Evolutionary conservation across 164 flowering plant species (phyloP), one percentile per base, ranked within the genome.

Genomic region (Saururus chinensis): DNA sequence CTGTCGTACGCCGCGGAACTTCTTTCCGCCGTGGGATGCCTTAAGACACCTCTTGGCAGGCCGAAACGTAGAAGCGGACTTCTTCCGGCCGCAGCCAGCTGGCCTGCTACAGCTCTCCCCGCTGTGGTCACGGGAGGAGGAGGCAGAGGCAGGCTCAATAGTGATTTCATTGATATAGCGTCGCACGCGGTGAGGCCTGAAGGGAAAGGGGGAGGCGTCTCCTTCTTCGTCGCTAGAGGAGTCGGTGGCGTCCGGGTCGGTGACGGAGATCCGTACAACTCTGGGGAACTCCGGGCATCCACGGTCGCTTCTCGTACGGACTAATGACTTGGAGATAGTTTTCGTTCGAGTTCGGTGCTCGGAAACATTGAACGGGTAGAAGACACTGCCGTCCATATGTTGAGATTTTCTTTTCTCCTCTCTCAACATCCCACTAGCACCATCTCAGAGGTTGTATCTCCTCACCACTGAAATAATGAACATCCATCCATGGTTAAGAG

Each of bases 181-280:
- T 70, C 75, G 84, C 25, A 88, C 82, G 1, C 90, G 71, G 4
- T 60, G 81, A 0, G 83, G 81, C 0, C 84, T 10, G 56, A 45
- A 56, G 54, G 21, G n/a, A 41, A 49, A 5, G 23, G 30, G 30
- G 25, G 61, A 1, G 49, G 11, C 14, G 49, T 12, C 49, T 12
- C 49, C 70, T 17, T 87, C 95, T 16, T 92, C 98, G 56, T 84
- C 96, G 51, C 85, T 74, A 37, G 96, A 89, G 0, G 98, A 92
- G 70, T 92, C 98, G 0, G 98, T 92, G 0, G 98, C 98, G 60
- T 92, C 80, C 0, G 79, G 79, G 68, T 92, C 98, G 8, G 92
- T 82, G 1, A 87, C 76, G 0, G 84, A 77, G 19, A 92, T 71
- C 37, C 91, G 74, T 0, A 40, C 53, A 8, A 58, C 54, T 13